Conservation (phyloP, 176 grass and related monocot genomes). For the Cenchrus americanus region DNA sequence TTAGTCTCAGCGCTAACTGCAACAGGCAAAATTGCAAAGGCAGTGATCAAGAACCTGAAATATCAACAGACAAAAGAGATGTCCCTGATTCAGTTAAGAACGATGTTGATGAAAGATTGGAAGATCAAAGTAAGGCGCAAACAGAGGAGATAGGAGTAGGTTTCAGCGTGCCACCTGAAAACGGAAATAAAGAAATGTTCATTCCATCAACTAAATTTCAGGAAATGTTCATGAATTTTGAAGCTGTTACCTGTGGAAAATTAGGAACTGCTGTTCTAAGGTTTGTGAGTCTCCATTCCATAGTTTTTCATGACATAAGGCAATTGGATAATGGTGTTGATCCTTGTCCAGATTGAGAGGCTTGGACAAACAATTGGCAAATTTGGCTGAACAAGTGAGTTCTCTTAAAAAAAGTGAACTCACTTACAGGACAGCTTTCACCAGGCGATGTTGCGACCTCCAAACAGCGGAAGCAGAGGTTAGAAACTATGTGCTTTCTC, state of each 20-base stretch:
- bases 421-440: slow-evolving; percentile 58
- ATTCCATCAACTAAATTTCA: slow-evolving; percentile 18
- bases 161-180: slow-evolving; percentile 2
- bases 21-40: background rate
- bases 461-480: slow-evolving; percentile 81
- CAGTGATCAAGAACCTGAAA: slow-evolving; percentile 28
- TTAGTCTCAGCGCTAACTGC: background rate
- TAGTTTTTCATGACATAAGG: background rate
- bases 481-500: slow-evolving; percentile 4
- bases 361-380: slow-evolving; percentile 32
- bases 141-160: background rate
- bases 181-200: background rate
- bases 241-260: slow-evolving; percentile 29
- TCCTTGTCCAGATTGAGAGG: slow-evolving; percentile 55
- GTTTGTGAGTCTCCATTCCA: slow-evolving; percentile 26
- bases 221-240: slow-evolving; percentile 35
- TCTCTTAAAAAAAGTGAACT: slow-evolving; percentile 57
- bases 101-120: background rate
- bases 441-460: slow-evolving; percentile 56
- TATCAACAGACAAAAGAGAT: background rate
- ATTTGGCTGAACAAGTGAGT: slow-evolving; percentile 40
- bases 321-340: background rate
- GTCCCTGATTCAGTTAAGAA: background rate
- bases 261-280: slow-evolving; percentile 48
- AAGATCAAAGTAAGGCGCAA: background rate